Conservation (phyloP, 495 filamentous ascomycete genomes). For the Eremomyces bilateralis region DNA sequence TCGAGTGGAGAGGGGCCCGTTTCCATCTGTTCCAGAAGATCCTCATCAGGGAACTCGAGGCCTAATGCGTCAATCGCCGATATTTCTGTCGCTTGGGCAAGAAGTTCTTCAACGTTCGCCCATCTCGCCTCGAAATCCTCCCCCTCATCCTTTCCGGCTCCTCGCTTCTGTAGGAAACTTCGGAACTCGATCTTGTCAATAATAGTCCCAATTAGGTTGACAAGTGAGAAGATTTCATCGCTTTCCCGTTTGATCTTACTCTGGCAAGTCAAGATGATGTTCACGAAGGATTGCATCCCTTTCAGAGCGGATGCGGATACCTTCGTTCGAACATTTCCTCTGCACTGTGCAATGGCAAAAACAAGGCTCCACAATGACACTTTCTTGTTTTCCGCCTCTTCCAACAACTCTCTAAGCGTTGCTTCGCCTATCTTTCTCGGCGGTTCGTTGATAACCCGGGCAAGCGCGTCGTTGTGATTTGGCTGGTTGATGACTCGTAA, state of each 20-base stretch:
- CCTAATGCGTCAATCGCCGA: slow-evolving; percentile 22
- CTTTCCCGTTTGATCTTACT: slow-evolving; percentile 32
- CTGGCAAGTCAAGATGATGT: slow-evolving; percentile 36
- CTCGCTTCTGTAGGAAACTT: slow-evolving; percentile 42
- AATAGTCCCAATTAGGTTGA: slow-evolving; percentile 52
- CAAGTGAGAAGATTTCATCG: slow-evolving; percentile 26
- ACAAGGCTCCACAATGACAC: slow-evolving; percentile 54
- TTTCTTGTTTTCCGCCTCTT: slow-evolving; percentile 46
- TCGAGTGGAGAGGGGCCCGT: slow-evolving; percentile 27
- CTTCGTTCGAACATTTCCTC: slow-evolving; percentile 39
- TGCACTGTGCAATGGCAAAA: slow-evolving; percentile 46
- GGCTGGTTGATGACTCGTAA: slow-evolving; percentile 69
- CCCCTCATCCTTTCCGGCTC: too few relatives aligned
- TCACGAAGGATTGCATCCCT: slow-evolving; percentile 35
- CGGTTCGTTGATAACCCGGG: slow-evolving; percentile 71
- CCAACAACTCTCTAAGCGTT: slow-evolving; percentile 48
- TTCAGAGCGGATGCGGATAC: slow-evolving; percentile 46
- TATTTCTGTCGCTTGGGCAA: slow-evolving; percentile 57
- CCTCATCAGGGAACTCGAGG: slow-evolving; percentile 54
- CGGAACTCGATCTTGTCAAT: slow-evolving; percentile 53
- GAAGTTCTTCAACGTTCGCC: slow-evolving; percentile 81
- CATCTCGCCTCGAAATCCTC: slow-evolving; percentile 59
- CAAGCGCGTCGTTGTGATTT: slow-evolving; percentile 69
- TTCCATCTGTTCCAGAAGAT: slow-evolving; percentile 45
- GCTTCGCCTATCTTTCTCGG: slow-evolving; percentile 61